Conservation (phyloP, 345 rosid genomes). For the Lepidium didymum region DNA sequence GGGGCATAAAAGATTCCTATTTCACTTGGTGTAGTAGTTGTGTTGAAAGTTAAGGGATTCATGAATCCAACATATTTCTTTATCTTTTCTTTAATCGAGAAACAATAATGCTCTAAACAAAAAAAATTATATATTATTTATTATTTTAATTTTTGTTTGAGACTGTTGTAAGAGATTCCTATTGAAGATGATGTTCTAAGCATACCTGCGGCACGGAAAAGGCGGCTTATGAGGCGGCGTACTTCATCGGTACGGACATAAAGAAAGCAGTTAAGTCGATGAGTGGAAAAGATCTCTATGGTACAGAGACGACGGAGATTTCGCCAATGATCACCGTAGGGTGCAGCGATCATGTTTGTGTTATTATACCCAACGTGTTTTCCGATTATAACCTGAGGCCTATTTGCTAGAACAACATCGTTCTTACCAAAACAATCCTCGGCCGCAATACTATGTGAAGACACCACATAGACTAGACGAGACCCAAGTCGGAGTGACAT, state of each 20-base stretch:
- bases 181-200: too few relatives aligned
- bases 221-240: slow-evolving; percentile 26
- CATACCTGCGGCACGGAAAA: slow-evolving; percentile 17
- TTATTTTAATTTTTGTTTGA: too few relatives aligned
- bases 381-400: slow-evolving; percentile 29
- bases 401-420: slow-evolving; percentile 44
- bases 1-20: too few relatives aligned
- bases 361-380: slow-evolving; percentile 36
- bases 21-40: too few relatives aligned
- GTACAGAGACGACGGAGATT: slow-evolving; percentile 48
- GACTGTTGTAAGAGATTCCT: too few relatives aligned
- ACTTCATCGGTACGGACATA: slow-evolving; percentile 40
- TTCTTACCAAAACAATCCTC: slow-evolving; percentile 56
- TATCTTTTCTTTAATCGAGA: too few relatives aligned
- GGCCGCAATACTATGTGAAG: slow-evolving; percentile 25
- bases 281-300: slow-evolving; percentile 37
- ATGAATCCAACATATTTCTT: too few relatives aligned
- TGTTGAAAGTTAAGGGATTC: too few relatives aligned
- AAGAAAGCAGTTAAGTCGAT: slow-evolving; percentile 31
- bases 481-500: slow-evolving; percentile 44
- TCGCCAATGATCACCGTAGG: slow-evolving; percentile 63
- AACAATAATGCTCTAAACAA: too few relatives aligned
- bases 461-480: slow-evolving; percentile 40
- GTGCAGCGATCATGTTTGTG: slow-evolving; percentile 28
- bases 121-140: too few relatives aligned